Base-by-base conservation (phyloP, 202 grass and related monocot genomes). In the Panicum virgatum region DNA sequence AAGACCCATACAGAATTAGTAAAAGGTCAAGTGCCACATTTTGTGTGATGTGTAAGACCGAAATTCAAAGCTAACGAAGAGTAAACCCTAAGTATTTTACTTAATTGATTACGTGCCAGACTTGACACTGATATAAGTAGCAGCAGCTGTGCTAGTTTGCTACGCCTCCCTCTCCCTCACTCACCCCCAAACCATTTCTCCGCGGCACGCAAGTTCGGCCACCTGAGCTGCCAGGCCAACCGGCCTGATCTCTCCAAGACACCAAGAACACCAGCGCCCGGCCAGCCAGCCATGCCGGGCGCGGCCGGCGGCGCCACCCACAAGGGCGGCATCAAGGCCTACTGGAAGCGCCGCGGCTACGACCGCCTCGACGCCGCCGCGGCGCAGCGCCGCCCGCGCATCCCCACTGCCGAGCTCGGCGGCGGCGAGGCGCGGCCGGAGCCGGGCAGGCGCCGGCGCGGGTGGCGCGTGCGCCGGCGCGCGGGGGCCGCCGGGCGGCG, bases 251-350 rank as follows among this genome's bases (percentile, higher is more conserved):
- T 44, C 18, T 25, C 27, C 80, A 16, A 57, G 47, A 26, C 61
- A 27, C 52, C 34, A 22, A 87, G 56, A 19, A 64, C n/a, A 64
- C 27, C 73, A 6, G 3, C 62, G 42, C 74, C 3, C 11, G 27
- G 30, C 1, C 43, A n/a, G 37, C 12, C 47, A 69, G 52, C 77
- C 82, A 89, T 89, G 87, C 77, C 87, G 16, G 51, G 82, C n/a
- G 62, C 43, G 9, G 19, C 18, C 39, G 76, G 12, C 59, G 76
- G 46, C 58, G 16, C 70, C 45, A 34, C 62, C 22, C 80, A 81
- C 84, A 93, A 81, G 82, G 90, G 92, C 80, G 88, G 84, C n/a
- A 85, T 98, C 69, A 91, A 88, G 79, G 88, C 65, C 29, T 93
- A 91, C 80, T 93, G 90, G 90, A 89, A 81, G 90, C 87, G 82